Evolutionary conservation across 1,284 basidiomycete genomes (phyloP), one percentile per base, ranked within the genome.

Genomic region (Puccinia coronata): DNA sequence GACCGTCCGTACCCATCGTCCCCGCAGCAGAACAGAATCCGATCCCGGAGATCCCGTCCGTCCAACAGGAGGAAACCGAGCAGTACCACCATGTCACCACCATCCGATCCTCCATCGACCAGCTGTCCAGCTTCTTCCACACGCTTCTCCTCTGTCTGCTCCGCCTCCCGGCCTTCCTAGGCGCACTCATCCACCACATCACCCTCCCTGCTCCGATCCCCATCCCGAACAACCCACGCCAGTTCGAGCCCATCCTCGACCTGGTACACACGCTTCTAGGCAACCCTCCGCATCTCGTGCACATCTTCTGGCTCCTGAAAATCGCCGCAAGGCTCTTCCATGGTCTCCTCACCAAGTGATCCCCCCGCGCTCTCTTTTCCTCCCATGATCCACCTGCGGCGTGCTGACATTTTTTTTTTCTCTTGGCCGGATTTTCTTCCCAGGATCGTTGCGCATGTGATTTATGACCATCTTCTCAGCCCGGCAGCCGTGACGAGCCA

Each of bases 361-460:
- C 81, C n/a, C 20, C 28, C 23, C n/a, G n/a, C n/a, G n/a, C 14
- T 39, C 51, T 41, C 36, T 72, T 23, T 47, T 23, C 18, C 31
- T 47, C 31, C 4, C 20, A 31, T 63, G n/a, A 23, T 57, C 36
- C 20, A 28, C 18, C 6, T 31, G 9, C 59, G 14, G 20, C 11
- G 16, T 36, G n/a, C n/a, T 72, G 1, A 34, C 67, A 23, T 34
- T 81, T 73, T 16, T 77, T 83, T 20, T 78, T 78, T 14, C 59
- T 82, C n/a, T 14, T 77, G n/a, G n/a, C n/a, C n/a, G n/a, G n/a
- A n/a, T 20, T 43, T 82, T 43, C 49, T 43, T 41, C 81, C 4
- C 80, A 91, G 91, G 74, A 87, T 92, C 77, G 87, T 93, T 34
- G 90, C 90, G 0, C 89, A 92, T 84, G 84, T 91, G 76, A 87